Evolutionary conservation across 495 filamentous ascomycete species (phyloP).

Genomic region (Mytilinidion resinicola): DNA sequence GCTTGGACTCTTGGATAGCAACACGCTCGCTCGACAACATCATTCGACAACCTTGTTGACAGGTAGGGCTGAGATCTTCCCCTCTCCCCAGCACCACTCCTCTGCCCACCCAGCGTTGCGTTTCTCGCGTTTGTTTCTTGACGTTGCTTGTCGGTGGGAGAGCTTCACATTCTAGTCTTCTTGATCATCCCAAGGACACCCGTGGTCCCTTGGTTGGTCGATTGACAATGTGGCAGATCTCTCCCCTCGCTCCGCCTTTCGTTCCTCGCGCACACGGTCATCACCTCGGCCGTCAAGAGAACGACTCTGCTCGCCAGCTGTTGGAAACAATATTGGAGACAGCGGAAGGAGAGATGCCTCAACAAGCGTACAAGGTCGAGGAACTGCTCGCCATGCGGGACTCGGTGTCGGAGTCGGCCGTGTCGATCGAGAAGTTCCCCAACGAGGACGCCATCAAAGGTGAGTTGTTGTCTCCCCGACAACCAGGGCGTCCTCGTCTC

Average conservation of each 20-base stretch:
- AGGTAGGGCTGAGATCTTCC: no score
- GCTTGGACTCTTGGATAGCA: constrained; percentile 26
- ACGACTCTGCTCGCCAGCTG: neutral
- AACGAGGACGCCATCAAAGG: constrained; percentile 67
- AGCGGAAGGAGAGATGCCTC: neutral
- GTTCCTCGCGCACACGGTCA: neutral
- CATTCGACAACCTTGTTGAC: no score
- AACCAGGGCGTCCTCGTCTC: neutral
- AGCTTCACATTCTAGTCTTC: no score
- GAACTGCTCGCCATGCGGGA: constrained; percentile 32
- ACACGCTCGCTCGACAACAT: constrained; percentile 11
- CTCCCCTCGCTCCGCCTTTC: constrained; percentile 1
- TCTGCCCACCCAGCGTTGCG: neutral
- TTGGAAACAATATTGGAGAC: neutral
- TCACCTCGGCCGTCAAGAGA: neutral
- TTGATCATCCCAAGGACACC: no score
- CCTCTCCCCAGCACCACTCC: no score
- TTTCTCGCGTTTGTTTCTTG: neutral
- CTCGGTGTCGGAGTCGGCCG: constrained; percentile 31
- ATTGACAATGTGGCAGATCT: neutral
- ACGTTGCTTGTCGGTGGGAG: no score
- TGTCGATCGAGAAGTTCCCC: constrained; percentile 53
- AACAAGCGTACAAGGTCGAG: constrained; percentile 29
- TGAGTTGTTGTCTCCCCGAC: constrained; percentile 13
- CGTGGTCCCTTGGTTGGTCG: no score